A percentile compares a stretch with the other conserved stretches of the same genome.
These are phyloP conservation scores for Mrakia frigida DNA, from an alignment of 768 basidiomycete genomes.

Conservation along the genomic window DNA sequence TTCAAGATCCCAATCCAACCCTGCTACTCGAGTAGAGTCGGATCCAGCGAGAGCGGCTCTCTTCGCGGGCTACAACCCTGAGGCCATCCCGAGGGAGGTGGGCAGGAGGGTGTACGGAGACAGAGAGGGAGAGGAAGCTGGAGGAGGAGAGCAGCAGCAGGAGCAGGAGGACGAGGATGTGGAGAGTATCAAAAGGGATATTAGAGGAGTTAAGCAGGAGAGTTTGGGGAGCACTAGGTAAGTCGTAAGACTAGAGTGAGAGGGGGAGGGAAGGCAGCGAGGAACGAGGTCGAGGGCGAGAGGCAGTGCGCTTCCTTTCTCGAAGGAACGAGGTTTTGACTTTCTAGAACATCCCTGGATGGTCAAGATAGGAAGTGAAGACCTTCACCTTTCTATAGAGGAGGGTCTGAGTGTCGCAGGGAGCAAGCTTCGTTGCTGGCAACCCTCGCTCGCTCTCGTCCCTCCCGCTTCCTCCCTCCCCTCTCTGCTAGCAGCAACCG, in stretches of 20 bases:
- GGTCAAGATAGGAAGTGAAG: background rate
- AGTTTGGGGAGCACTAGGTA: conserved; percentile 72
- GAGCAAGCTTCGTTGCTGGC: background rate
- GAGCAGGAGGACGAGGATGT: conserved; percentile 55
- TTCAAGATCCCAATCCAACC: background rate
- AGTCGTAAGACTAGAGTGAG: conserved; percentile 18
- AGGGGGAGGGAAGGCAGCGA: background rate
- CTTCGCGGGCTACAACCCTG: conserved; percentile 32
- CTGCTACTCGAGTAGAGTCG: background rate
- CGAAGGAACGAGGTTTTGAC: no score
- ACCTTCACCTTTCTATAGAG: background rate
- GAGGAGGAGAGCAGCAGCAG: conserved; percentile 30
- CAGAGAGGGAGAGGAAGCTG: conserved; percentile 35
- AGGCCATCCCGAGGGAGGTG: conserved; percentile 35
- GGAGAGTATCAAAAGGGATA: conserved; percentile 92
- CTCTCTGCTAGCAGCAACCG: background rate
- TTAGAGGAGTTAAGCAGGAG: conserved; percentile 83
- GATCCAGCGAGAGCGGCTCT: conserved; percentile 27
- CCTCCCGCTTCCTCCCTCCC: background rate
- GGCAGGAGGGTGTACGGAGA: conserved; percentile 38
- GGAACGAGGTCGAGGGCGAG: background rate
- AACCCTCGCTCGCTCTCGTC: background rate
- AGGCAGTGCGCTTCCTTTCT: background rate
- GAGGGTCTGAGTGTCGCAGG: background rate
- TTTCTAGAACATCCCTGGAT: no score